These are phyloP conservation scores for Ceratopteris richardii DNA, from an alignment of 75 land plant species.

Conservation along the genomic window DNA sequence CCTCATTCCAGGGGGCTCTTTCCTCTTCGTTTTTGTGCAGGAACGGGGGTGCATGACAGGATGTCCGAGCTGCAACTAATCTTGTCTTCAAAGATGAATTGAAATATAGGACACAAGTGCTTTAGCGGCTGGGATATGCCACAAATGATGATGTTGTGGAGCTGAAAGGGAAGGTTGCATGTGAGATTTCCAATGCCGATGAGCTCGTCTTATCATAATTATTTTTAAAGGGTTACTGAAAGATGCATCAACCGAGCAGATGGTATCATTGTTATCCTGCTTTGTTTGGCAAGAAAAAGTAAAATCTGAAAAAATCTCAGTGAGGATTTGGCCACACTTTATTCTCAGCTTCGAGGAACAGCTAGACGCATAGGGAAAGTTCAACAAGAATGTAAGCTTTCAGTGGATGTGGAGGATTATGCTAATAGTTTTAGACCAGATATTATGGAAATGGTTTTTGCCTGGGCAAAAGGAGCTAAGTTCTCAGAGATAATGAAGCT, in stretches of 20 bases:
- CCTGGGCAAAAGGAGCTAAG: too few species aligned
- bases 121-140: too few species aligned
- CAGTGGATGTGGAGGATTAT: too few species aligned
- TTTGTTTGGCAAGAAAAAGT: slow-evolving; percentile 98
- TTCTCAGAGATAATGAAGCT: too few species aligned
- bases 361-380: slow-evolving; percentile 80
- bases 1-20: too few species aligned
- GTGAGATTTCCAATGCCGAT: slow-evolving; percentile 93
- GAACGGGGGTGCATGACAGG: too few species aligned
- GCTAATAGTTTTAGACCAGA: too few species aligned
- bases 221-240: slow-evolving; percentile 78
- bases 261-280: slow-evolving; percentile 96
- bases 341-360: slow-evolving; percentile 74
- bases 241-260: slow-evolving; percentile 67
- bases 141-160: slow-evolving; percentile 92
- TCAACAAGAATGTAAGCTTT: slow-evolving; percentile 95
- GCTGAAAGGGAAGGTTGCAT: slow-evolving; percentile 92
- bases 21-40: too few species aligned
- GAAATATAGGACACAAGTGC: too few species aligned
- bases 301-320: slow-evolving; percentile 56
- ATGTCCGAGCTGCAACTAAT: too few species aligned
- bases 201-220: slow-evolving; percentile 86
- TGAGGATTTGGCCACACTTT: slow-evolving; percentile 72
- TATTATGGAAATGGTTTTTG: too few species aligned
- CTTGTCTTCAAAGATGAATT: too few species aligned